Evolutionary conservation across 805 yeast genomes (phyloP), one percentile per base, ranked within the genome.

Genomic region (Candida sonorensis): DNA sequence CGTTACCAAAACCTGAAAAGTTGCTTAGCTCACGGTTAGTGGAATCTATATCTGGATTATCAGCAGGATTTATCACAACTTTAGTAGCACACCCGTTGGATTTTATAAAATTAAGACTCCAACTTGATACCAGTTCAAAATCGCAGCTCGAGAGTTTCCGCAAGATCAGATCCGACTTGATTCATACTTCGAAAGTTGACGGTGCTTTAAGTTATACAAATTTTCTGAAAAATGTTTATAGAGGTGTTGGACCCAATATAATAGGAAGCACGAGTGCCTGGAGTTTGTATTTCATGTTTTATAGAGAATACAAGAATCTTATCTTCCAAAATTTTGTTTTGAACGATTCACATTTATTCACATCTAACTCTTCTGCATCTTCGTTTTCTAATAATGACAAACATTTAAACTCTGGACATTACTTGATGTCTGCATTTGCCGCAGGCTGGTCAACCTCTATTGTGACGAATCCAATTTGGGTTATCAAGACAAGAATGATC

Each of bases 401-500:
- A 4, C 41, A 50, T 7, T 53, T 71, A 27, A 53, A 57, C 15
- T 58, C 76, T 7, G 53, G 58, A 34, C 64, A 68, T 38, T 75
- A 75, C 53, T 46, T 80, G 18, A 33, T 59, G 4, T 59, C 80
- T 29, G 82, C 87, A 2, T 68, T 76, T 29, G 41, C 67, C 2
- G 87, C 97, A 0, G 98, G 98, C 0, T 49, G 77, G 25, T 48
- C 77, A 5, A 85, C 96, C 0, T 72, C 94, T 1, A 34, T 85
- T 0, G 26, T 83, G 11, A 88, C 98, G 1, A 92, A 87, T 51
- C 98, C 98, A 1, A 71, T 90, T 9, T 90, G 98, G 98, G 95
- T 92, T 2, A 55, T 92, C 13, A 92, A 92, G 56, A 92, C 98
- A 0, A 67, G 97, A 40, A 80, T 90, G 43, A 66, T 88, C 47